Evolutionary conservation across 1,284 basidiomycete genomes (phyloP), one percentile per base, ranked within the genome.

Genomic region (Nidula niveotomentosa): DNA sequence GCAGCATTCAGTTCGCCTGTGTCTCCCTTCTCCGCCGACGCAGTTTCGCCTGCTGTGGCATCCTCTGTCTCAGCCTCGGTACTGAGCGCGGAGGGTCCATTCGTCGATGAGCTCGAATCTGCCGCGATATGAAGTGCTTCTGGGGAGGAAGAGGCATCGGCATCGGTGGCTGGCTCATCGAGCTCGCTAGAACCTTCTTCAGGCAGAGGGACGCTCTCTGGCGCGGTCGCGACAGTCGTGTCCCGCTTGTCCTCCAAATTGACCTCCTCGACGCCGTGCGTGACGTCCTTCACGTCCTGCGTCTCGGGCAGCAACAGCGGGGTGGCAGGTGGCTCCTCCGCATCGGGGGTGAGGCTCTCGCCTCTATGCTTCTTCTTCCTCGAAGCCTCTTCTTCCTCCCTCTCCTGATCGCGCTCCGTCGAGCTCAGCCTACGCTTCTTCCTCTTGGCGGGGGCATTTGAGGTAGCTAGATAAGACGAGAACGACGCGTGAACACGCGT

Each of bases 371-470:
- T 79, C 71, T 86, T 86, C 58, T 75, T 73, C 39, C 66, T 67
- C 46, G 71, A 63, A 15, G 30, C 30, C 55, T 75, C 72, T 33
- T 76, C 76, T 17, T 74, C 76, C 47, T 72, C 69, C 41, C 78
- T 78, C 2, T 70, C 74, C 6, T 65, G 58, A 48, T 76, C 75
- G 36, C 69, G 64, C 53, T 86, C 85, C 3, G 76, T 73, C 36
- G 76, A 70, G 72, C 83, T 84, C 64, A 82, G 65, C 36, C 85
- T 79, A 53, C 89, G 82, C 70, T 90, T 90, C 18, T 78, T 76
- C 37, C 84, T 83, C 44, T 81, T 82, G 52, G 81, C 80, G 2
- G 88, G 88, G 2, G 89, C 86, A 62, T 81, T 87, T 17, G 88
- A 89, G 2, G 88, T 90, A 45, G 86, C 88, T 90, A 56, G 54